Percentiles rank a stretch among this genome's conserved stretches.
These are phyloP conservation scores for Triglochin maritima DNA, from an alignment of 106 monocot species.

Conservation along the genomic window DNA sequence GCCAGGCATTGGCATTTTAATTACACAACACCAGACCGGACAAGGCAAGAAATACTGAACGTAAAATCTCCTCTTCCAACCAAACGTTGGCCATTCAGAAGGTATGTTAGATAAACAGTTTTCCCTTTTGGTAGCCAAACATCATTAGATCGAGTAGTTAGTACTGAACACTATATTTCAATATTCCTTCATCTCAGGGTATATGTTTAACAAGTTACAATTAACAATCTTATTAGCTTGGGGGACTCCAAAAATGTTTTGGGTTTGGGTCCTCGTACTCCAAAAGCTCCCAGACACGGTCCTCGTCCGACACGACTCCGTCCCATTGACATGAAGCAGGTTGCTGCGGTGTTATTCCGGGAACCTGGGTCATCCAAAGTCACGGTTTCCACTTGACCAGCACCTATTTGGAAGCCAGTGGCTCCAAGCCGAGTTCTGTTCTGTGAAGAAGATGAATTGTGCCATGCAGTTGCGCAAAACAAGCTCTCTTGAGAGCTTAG, in stretches of 20 bases:
- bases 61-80: conserved; percentile 54
- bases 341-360: conserved; percentile 73
- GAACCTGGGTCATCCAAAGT: conserved; percentile 31
- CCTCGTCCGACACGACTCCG: conserved; percentile 33
- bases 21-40: conserved; percentile 78
- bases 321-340: conserved; percentile 49
- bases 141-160: neutral
- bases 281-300: conserved; percentile 66
- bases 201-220: too few relatives aligned
- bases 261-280: conserved; percentile 37
- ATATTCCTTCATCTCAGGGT: too few relatives aligned
- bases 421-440: conserved; percentile 54
- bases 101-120: conserved; percentile 22
- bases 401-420: conserved; percentile 36
- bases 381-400: conserved; percentile 34
- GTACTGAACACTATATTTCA: too few relatives aligned
- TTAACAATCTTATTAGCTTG: conserved; percentile 17
- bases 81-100: conserved; percentile 75
- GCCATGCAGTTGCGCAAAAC: conserved; percentile 85
- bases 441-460: conserved; percentile 73
- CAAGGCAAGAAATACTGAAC: conserved; percentile 60
- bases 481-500: conserved; percentile 44
- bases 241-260: conserved; percentile 19
- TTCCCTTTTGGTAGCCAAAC: neutral
- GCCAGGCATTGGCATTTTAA: conserved; percentile 74